These are phyloP conservation scores for Aureobasidium sp. DNA, from an alignment of 2,329 filamentous ascomycete species.

Conservation along the genomic window DNA sequence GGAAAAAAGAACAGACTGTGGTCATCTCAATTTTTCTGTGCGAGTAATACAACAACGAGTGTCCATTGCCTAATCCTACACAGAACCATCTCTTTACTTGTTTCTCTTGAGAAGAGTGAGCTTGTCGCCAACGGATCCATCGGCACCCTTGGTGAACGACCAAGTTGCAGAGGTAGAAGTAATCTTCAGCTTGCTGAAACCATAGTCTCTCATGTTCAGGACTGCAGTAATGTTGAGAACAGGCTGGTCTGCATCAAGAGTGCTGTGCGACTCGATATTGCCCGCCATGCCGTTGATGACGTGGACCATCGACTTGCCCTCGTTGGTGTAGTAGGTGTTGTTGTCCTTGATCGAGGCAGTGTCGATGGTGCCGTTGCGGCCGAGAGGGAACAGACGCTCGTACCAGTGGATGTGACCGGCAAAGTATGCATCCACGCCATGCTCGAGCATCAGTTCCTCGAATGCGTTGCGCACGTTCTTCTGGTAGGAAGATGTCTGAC, in stretches of 20 bases:
- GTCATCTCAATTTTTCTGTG: no score
- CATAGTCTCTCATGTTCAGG: slow-evolving; percentile 39
- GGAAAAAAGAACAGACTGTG: no score
- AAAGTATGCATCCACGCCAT: slow-evolving; percentile 40
- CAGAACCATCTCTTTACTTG: slow-evolving; percentile 14
- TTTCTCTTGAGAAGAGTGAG: slow-evolving; percentile 28
- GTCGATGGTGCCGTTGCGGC: slow-evolving; percentile 35
- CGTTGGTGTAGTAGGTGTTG: slow-evolving; percentile 40
- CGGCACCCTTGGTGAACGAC: slow-evolving; percentile 38
- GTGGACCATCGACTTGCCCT: slow-evolving; percentile 41
- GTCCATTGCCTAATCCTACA: background rate
- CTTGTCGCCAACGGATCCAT: slow-evolving; percentile 32
- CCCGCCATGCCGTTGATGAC: slow-evolving; percentile 47
- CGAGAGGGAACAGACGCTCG: slow-evolving; percentile 34
- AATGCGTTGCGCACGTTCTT: slow-evolving; percentile 37
- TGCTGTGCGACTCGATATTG: slow-evolving; percentile 43
- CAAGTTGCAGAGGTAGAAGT: slow-evolving; percentile 35
- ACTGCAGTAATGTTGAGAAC: slow-evolving; percentile 36
- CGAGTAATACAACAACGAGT: background rate
- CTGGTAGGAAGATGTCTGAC: slow-evolving; percentile 38
- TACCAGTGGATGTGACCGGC: slow-evolving; percentile 41
- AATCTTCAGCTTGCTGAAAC: slow-evolving; percentile 40
- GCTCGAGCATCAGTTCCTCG: slow-evolving; percentile 35
- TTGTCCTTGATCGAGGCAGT: slow-evolving; percentile 35
- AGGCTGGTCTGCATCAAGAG: slow-evolving; percentile 27